Evolutionary conservation across 805 yeast genomes (phyloP).

Genomic region (Metschnikowia lochheadii): DNA sequence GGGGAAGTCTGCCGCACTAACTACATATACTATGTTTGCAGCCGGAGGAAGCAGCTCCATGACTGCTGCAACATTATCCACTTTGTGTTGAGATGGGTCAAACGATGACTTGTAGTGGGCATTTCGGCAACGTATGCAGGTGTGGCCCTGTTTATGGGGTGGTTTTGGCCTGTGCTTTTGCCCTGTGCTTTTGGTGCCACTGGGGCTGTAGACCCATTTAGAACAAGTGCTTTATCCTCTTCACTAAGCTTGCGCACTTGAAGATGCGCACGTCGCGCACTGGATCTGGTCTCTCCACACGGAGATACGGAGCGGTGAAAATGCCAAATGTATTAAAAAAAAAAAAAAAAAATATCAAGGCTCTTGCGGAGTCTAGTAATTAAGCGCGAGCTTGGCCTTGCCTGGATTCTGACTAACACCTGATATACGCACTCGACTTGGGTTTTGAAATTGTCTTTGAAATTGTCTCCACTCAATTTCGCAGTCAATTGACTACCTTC

Average conservation of each 20-base stretch:
- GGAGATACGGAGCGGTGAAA: background rate
- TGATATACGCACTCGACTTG: background rate
- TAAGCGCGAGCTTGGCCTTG: slow-evolving; percentile 7
- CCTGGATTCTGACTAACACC: background rate
- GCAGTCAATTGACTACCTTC: no score
- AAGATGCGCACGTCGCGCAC: slow-evolving; percentile 6
- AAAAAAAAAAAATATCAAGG: background rate
- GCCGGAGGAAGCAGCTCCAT: slow-evolving; percentile 36
- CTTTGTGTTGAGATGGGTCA: slow-evolving; percentile 26
- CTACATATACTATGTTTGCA: slow-evolving; percentile 53
- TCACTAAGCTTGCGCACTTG: slow-evolving; percentile 13
- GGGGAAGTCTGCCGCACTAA: slow-evolving; percentile 73
- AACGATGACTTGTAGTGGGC: slow-evolving; percentile 43
- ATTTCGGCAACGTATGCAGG: slow-evolving; percentile 57
- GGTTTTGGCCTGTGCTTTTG: no score
- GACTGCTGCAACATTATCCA: slow-evolving; percentile 18
- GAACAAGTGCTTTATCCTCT: slow-evolving; percentile 27
- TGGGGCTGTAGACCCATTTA: slow-evolving; percentile 16
- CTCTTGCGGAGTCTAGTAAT: slow-evolving; percentile 3
- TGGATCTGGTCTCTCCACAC: background rate
- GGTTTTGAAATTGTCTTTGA: no score
- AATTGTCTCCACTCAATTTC: no score
- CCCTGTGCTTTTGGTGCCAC: background rate
- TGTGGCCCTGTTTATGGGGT: slow-evolving; percentile 7
- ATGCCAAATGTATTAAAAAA: slow-evolving; percentile 3